Evolutionary conservation across 805 yeast species (phyloP), one percentile per base, ranked within the genome.

Genomic region (Clavispora carvajalis): DNA sequence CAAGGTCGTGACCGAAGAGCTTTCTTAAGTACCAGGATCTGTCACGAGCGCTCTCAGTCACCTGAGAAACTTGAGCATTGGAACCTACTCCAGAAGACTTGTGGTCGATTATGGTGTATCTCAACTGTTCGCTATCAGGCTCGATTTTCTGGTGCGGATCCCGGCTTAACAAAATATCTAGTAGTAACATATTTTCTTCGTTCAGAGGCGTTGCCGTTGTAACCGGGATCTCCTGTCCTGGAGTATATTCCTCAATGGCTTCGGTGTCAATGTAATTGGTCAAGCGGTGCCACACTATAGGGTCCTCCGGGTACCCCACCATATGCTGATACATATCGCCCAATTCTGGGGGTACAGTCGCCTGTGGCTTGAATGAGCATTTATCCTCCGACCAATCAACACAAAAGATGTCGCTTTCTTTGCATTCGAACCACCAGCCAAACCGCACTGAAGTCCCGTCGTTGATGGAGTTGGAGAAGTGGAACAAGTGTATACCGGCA

Each of bases 21-120:
- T 64, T 47, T 15, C 59, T 49, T 11, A 82, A 51, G 49, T 76
- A 78, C 80, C 85, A 77, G 1, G 84, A 67, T 48, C 79, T 76
- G 55, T 85, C 91, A 13, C 76, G 44, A 12, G 72, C 74, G 43
- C 76, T 78, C 3, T 62, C 60, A 0, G 67, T 60, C 1, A 46
- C 45, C 12, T 26, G 18, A 11, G 63, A 60, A 0, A 33, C 26
- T 3, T 63, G 62, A 11, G 70, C 55, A 33, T 67, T 56, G 18
- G 38, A 26, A 17, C 29, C 22, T 17, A 22, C 22, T 22, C 18
- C 15, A n/a, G 54, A 47, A 3, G 17, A 6, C 28, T 65, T 67
- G 38, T 67, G 57, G 39, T 76, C 71, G 5, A 78, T 60, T 3
- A 58, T 49, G 1, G 76, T 65, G 44, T 72, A 74, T 8, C 52